Conservation (phyloP, 352 stramenopile genomes). For the Pythium volutum region DNA sequence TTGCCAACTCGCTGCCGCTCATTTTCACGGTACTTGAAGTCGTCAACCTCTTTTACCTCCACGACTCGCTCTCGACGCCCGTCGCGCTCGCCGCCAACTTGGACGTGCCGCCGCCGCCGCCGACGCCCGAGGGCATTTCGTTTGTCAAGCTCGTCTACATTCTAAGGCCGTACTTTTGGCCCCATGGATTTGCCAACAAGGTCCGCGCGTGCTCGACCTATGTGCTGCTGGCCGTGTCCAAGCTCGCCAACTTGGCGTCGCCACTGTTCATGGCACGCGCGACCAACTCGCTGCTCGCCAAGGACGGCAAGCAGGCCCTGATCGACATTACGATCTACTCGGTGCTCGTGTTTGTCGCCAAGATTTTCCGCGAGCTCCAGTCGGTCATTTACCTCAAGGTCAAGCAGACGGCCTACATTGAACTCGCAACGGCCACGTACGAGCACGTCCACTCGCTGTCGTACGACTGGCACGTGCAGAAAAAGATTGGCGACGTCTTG, state of each 20-base stretch:
- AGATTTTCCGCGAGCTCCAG: constrained; percentile 95
- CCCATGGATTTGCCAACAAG: constrained; percentile 65
- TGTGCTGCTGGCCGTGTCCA: constrained; percentile 90
- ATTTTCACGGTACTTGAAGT: constrained; percentile 86
- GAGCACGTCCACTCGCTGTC: constrained; percentile 94
- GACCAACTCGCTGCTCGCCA: constrained; percentile 87
- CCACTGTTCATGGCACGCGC: constrained; percentile 93
- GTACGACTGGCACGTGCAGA: constrained; percentile 98
- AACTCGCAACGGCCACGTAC: constrained; percentile 95
- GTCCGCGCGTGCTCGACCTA: constrained; percentile 90
- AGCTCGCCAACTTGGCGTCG: constrained; percentile 89
- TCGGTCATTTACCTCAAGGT: constrained; percentile 94
- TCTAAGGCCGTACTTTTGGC: constrained; percentile 87
- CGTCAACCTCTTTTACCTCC: constrained; percentile 70
- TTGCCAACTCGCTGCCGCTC: constrained; percentile 77
- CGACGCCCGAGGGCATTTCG: constrained; percentile 56
- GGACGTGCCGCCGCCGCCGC: constrained; percentile 20
- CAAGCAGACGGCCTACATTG: constrained; percentile 97
- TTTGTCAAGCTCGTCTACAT: constrained; percentile 86
- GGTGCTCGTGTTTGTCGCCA: constrained; percentile 79
- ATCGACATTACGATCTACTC: constrained; percentile 76
- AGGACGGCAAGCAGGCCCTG: constrained; percentile 47
- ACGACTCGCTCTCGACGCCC: constrained; percentile 47
- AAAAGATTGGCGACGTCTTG: constrained; percentile 97
- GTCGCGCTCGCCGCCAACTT: constrained; percentile 26